Base-by-base conservation (phyloP, 2,329 filamentous ascomycete species). In the Calonectria pteridis region DNA sequence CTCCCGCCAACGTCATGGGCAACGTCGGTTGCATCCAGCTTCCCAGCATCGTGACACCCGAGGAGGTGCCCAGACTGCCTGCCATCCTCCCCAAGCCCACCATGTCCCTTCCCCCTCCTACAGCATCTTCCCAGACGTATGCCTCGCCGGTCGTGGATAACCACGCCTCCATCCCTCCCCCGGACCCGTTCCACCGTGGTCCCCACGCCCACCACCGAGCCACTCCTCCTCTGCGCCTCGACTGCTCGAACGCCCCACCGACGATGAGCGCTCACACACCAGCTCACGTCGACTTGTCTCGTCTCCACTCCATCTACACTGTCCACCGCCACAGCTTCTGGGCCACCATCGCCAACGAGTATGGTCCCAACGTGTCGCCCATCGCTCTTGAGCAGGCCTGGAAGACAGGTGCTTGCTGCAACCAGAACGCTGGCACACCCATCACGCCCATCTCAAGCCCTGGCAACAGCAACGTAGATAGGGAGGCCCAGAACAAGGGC, bases 281-380 rank as follows among this genome's bases (percentile, higher is more conserved):
- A 58, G 82, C 86, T 74, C 86, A 88, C 75, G 88, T 93, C 75
- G 92, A 94, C 82, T 88, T 92, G 79, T 86, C 89, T 33, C 92
- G 93, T 62, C 91, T 96, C 29, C 90, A 91, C 62, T 88, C 90
- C 73, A 90, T 95, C 77, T 96, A 96, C 84, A 89, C 92, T 67
- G 86, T 90, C 10, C 93, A 95, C 84, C 91, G 93, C 53, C 87
- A 89, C 65, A 89, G 90, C 11, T 96, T 96, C 85, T 96, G 94
- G 94, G 87, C 90, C 40, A 88, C 90, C 62, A 89, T 96, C 43
- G 93, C 94, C 35, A 86, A 90, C 31, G 93, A 95, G 79, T 96
- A 96, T 80, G 93, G 93, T 67, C 83, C 86, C 18, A 90, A 91
- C 40, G 88, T 88, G 2, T 92, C 90, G 63, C 90, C 93, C 1